Percentiles rank a stretch among this genome's conserved stretches.
Evolutionary conservation across 768 basidiomycete species (phyloP).

Genomic region (Mycena venus): DNA sequence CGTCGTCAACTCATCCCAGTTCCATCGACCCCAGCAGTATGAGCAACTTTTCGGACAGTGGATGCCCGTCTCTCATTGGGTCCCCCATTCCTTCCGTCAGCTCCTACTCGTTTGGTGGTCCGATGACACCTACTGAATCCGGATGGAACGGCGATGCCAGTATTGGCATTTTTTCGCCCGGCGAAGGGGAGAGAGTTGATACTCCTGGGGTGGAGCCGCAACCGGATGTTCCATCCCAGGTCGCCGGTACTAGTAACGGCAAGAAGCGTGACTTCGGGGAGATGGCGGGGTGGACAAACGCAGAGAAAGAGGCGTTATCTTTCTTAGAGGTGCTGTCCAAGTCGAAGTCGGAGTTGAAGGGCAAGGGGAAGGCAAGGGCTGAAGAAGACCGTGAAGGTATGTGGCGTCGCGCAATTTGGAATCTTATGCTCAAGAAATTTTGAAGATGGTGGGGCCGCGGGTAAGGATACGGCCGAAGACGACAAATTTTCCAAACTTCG

Average conservation of each 20-base stretch:
- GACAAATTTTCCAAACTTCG: conserved; percentile 16
- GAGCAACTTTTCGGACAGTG: conserved; percentile 24
- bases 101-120: conserved; percentile 36
- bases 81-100: conserved; percentile 49
- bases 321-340: conserved; percentile 29
- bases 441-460: conserved; percentile 27
- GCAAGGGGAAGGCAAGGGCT: conserved; percentile 25
- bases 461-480: conserved; percentile 1
- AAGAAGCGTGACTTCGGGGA: conserved; percentile 29
- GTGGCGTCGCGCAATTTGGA: conserved; percentile 34
- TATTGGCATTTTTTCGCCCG: conserved; percentile 21
- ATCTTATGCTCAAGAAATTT: conserved; percentile 33
- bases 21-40: conserved; percentile 16
- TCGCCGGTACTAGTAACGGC: conserved; percentile 2
- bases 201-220: neutral
- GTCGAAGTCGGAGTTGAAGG: conserved; percentile 15
- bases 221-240: neutral
- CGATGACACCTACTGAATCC: conserved; percentile 22
- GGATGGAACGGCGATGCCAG: conserved; percentile 21
- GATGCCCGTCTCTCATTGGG: conserved; percentile 36
- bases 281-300: conserved; percentile 26
- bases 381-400: conserved; percentile 39
- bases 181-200: neutral
- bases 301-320: conserved; percentile 20
- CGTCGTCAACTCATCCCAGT: neutral